These are phyloP conservation scores for Cylindrodendrum hubeiense DNA, from an alignment of 2,329 filamentous ascomycete species.

Conservation along the genomic window DNA sequence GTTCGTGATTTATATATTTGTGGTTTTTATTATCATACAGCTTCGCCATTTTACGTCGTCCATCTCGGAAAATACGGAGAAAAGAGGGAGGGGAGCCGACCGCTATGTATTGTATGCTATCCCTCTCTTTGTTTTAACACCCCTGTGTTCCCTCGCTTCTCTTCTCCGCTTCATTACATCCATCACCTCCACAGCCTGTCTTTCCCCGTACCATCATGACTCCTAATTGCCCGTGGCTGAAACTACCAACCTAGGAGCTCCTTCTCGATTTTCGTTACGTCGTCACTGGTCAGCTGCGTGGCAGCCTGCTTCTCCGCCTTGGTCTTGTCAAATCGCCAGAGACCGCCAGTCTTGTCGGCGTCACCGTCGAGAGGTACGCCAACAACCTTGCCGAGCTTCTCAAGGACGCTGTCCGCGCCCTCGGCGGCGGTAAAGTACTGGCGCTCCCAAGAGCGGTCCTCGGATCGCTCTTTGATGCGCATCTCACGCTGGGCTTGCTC, in stretches of 20 bases:
- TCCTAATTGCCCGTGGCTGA: slow-evolving; percentile 15
- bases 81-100: slow-evolving; percentile 28
- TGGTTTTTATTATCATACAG: slow-evolving; percentile 34
- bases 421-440: slow-evolving; percentile 79
- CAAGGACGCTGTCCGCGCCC: slow-evolving; percentile 59
- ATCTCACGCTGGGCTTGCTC: slow-evolving; percentile 86
- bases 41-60: slow-evolving; percentile 17
- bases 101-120: slow-evolving; percentile 34
- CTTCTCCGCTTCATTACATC: slow-evolving; percentile 27
- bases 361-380: slow-evolving; percentile 66
- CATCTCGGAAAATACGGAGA: slow-evolving; percentile 20
- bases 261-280: slow-evolving; percentile 58
- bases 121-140: slow-evolving; percentile 22
- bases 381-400: slow-evolving; percentile 57
- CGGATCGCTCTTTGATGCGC: slow-evolving; percentile 80
- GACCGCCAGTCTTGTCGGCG: slow-evolving; percentile 70
- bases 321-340: slow-evolving; percentile 69
- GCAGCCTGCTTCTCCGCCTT: slow-evolving; percentile 56
- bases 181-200: slow-evolving; percentile 13
- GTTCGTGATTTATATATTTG: not conserved
- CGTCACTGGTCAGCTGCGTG: slow-evolving; percentile 53
- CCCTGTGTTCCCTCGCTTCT: not conserved
- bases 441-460: slow-evolving; percentile 82
- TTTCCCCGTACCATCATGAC: slow-evolving; percentile 7
- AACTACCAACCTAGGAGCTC: slow-evolving; percentile 56